Evolutionary conservation across 306 rosid species (phyloP).

Genomic region (Prunus campanulata): DNA sequence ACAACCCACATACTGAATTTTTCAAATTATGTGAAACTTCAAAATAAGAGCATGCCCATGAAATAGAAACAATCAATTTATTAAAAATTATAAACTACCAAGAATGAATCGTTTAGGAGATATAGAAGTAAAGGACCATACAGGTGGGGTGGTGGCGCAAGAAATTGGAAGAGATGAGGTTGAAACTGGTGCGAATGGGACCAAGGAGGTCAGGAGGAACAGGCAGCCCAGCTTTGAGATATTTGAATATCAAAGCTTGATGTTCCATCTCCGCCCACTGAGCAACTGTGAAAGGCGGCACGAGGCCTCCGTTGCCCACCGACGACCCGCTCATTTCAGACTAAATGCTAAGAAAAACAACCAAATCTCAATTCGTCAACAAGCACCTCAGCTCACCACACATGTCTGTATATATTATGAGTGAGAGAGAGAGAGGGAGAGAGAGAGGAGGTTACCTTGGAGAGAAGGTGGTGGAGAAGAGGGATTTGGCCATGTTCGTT

Average conservation of each 20-base stretch:
- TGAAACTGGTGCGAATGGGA: conserved; percentile 60
- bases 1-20: neutral
- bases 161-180: conserved; percentile 47
- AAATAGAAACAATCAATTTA: neutral
- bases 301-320: conserved; percentile 8
- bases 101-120: neutral
- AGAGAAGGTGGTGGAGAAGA: neutral
- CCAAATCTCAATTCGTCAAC: conserved; percentile 1
- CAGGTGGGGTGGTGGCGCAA: conserved; percentile 48
- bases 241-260: conserved; percentile 73
- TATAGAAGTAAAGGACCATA: neutral
- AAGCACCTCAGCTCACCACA: too few relatives aligned
- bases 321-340: conserved; percentile 25
- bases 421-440: neutral
- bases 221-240: conserved; percentile 57
- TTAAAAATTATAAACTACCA: too few relatives aligned
- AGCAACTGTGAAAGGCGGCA: conserved; percentile 55
- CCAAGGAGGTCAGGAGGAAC: conserved; percentile 65
- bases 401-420: too few relatives aligned
- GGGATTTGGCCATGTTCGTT: neutral
- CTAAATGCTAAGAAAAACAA: neutral
- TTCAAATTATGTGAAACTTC: neutral
- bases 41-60: neutral
- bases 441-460: conserved; percentile 11
- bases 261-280: conserved; percentile 86